phyloP scores from a whole-genome alignment of 495 filamentous ascomycete species.

The Podospora didyma region DNA sequence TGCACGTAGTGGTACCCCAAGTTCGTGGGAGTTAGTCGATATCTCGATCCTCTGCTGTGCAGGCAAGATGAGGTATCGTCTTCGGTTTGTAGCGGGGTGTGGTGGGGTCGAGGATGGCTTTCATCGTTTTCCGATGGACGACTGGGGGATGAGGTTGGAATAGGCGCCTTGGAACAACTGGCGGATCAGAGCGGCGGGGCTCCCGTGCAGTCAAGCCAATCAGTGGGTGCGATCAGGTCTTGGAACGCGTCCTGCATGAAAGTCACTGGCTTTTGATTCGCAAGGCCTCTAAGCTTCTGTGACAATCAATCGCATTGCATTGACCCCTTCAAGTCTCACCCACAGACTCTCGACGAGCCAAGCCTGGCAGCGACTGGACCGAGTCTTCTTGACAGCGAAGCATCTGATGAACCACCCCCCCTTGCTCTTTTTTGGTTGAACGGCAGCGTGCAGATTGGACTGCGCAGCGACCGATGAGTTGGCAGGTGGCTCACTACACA shows the following conservation, averaged over 20 bases:
- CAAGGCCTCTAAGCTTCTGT: conserved; percentile 33
- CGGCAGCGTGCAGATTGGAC: too few relatives aligned
- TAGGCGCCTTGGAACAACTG: conserved; percentile 45
- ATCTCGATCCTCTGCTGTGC: neutral
- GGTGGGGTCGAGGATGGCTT: neutral
- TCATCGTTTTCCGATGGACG: neutral
- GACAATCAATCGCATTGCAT: conserved; percentile 28
- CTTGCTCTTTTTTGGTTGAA: neutral
- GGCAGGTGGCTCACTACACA: too few relatives aligned
- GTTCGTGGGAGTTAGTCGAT: too few relatives aligned
- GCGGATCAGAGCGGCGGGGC: conserved; percentile 28
- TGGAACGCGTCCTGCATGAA: conserved; percentile 43
- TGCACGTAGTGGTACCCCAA: too few relatives aligned
- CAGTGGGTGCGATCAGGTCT: conserved; percentile 23
- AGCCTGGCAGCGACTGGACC: conserved; percentile 13
- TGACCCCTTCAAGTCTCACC: conserved; percentile 26
- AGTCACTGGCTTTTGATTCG: conserved; percentile 32
- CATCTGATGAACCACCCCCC: neutral
- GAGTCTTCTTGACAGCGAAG: neutral
- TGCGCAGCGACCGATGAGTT: too few relatives aligned
- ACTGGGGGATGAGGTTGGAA: conserved; percentile 6
- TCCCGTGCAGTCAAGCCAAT: conserved; percentile 35
- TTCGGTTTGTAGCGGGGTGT: neutral
- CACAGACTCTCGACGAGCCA: conserved; percentile 18
- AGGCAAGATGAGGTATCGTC: neutral